Conservation (phyloP, 1,284 basidiomycete species). For the Cryptococcus sp. region DNA sequence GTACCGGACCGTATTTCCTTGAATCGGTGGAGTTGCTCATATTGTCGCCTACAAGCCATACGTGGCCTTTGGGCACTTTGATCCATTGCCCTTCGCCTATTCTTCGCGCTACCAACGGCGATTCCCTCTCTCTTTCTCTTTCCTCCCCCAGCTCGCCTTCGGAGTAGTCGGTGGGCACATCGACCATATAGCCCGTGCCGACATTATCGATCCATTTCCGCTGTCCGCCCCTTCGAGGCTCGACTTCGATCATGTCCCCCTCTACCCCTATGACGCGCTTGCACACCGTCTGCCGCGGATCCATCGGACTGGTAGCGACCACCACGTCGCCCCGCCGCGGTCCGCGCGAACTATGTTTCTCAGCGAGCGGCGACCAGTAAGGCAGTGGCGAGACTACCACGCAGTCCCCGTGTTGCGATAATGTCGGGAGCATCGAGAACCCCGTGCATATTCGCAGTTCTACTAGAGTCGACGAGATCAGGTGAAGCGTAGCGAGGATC, state of each 20-base stretch:
- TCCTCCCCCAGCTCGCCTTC: slow-evolving; percentile 11
- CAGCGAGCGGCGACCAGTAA: slow-evolving; percentile 35
- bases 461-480: slow-evolving; percentile 39
- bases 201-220: slow-evolving; percentile 32
- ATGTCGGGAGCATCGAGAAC: slow-evolving; percentile 86
- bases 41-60: slow-evolving; percentile 96
- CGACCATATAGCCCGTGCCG: slow-evolving; percentile 19
- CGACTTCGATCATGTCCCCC: slow-evolving; percentile 85
- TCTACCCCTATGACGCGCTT: slow-evolving; percentile 89
- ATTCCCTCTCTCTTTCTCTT: slow-evolving; percentile 13
- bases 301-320: slow-evolving; percentile 71
- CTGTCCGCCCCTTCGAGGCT: slow-evolving; percentile 57
- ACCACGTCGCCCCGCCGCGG: slow-evolving; percentile 78
- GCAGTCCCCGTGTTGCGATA: slow-evolving; percentile 56
- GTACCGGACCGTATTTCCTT: slow-evolving; percentile 85
- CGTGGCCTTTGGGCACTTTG: slow-evolving; percentile 73
- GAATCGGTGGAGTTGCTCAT: slow-evolving; percentile 81
- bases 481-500: slow-evolving; percentile 39
- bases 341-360: slow-evolving; percentile 11
- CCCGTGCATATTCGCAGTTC: slow-evolving; percentile 56
- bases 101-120: slow-evolving; percentile 54
- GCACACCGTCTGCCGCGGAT: slow-evolving; percentile 72
- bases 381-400: slow-evolving; percentile 60
- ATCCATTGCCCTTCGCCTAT: slow-evolving; percentile 64
- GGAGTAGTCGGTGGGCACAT: slow-evolving; percentile 42